Conservation (phyloP, 345 rosid species). For the Stellera chamaejasme region DNA sequence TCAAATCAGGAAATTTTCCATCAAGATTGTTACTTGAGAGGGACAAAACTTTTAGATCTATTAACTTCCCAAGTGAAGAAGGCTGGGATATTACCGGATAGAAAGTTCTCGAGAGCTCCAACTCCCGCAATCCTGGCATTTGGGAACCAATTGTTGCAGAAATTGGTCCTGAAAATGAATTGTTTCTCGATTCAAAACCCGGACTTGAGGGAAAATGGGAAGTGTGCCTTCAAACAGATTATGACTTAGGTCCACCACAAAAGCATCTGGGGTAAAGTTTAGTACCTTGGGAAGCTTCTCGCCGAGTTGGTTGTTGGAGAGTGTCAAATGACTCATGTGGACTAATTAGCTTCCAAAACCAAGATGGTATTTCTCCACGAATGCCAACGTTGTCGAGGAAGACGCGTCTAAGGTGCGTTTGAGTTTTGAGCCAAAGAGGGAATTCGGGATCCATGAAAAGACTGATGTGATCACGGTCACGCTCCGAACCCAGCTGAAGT, state of each 20-base stretch:
- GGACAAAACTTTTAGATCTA: too few species aligned
- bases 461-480: too few species aligned
- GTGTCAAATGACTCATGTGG: conserved; percentile 2
- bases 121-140: background rate
- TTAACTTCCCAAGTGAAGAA: too few species aligned
- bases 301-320: conserved; percentile 13
- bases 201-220: too few species aligned
- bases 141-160: background rate
- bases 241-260: too few species aligned
- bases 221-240: background rate
- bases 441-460: conserved; percentile 21
- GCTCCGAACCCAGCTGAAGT: too few species aligned
- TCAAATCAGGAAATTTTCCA: too few species aligned
- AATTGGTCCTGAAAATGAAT: too few species aligned
- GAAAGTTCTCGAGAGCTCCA: too few species aligned
- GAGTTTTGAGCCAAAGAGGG: conserved; percentile 23
- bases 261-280: background rate
- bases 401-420: conserved; percentile 1
- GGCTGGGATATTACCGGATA: too few species aligned
- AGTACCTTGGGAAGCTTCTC: conserved; percentile 13
- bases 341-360: conserved; percentile 14
- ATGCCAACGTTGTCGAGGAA: conserved; percentile 12
- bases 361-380: conserved; percentile 8
- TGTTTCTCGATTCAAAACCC: too few species aligned
- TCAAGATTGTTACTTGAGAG: too few species aligned